Conservation (phyloP, 495 filamentous ascomycete species). For the Trypethelium eluteriae region DNA sequence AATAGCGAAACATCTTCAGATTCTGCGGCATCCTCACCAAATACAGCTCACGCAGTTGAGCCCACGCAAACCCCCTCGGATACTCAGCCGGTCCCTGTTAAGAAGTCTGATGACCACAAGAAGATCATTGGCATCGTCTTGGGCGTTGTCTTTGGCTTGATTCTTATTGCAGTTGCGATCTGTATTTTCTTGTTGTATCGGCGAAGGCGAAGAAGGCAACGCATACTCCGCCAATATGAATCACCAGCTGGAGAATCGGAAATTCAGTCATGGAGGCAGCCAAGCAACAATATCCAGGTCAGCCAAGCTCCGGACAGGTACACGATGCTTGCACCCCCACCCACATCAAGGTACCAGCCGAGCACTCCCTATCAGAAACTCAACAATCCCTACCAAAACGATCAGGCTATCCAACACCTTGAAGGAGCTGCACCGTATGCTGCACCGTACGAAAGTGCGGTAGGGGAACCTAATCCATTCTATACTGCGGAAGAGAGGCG, state of each 20-base stretch:
- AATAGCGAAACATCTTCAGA: not conserved
- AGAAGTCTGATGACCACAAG: not conserved
- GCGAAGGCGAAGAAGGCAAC: not conserved
- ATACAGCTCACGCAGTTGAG: not conserved
- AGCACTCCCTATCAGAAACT: not conserved
- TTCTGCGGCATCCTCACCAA: not conserved
- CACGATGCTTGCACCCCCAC: not conserved
- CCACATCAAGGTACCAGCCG: not conserved
- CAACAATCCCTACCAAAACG: slow-evolving; percentile 1
- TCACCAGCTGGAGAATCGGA: not conserved
- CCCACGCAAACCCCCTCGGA: not conserved
- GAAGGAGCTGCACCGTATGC: not conserved
- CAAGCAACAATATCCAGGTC: not conserved
- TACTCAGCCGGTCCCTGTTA: not conserved
- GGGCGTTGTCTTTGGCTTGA: slow-evolving; percentile 1
- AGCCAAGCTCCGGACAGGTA: not conserved
- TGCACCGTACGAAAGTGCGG: not conserved
- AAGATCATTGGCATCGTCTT: slow-evolving; percentile 4
- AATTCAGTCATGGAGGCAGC: slow-evolving; percentile 5
- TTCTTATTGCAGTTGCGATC: not conserved
- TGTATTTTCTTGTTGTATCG: not conserved
- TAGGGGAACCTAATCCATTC: not conserved
- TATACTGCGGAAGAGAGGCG: slow-evolving; percentile 7
- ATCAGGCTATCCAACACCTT: not conserved
- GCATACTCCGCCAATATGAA: not conserved